Evolutionary conservation across 2,329 filamentous ascomycete genomes (phyloP).

Genomic region (Xylaria sp.): DNA sequence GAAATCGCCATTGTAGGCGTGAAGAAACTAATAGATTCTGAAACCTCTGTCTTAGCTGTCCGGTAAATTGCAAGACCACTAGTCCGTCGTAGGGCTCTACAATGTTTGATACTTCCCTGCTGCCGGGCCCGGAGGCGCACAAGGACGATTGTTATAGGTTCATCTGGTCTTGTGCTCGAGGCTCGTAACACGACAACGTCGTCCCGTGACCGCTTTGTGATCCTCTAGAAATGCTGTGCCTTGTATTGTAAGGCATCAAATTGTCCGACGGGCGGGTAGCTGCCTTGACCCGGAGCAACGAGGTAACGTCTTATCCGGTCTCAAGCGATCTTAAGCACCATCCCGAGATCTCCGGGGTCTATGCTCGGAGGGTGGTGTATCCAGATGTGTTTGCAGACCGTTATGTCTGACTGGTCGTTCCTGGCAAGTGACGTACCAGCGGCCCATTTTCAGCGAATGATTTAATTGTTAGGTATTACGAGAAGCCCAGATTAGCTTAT

Average conservation of each 20-base stretch:
- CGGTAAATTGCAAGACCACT: background rate
- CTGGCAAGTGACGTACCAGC: background rate
- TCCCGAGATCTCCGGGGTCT: background rate
- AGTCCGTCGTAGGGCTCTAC: background rate
- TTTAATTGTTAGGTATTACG: background rate
- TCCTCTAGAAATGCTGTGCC: background rate
- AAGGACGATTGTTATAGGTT: conserved; percentile 14
- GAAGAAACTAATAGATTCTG: background rate
- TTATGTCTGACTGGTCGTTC: background rate
- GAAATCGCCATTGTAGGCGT: background rate
- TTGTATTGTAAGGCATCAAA: background rate
- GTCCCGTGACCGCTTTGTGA: background rate
- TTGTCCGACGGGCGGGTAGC: background rate
- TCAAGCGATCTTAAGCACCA: background rate
- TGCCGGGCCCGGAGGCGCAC: background rate
- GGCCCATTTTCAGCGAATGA: too few relatives aligned
- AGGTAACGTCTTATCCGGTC: conserved; percentile 3
- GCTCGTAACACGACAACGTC: conserved; percentile 2
- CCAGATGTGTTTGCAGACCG: background rate
- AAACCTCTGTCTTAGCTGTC: background rate
- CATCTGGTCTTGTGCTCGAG: background rate
- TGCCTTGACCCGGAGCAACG: background rate
- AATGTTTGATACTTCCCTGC: background rate
- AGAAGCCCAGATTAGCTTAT: background rate
- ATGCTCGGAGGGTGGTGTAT: background rate